Percentiles rank a stretch among this genome's conserved stretches.
Evolutionary conservation across 768 basidiomycete genomes (phyloP).

Genomic region (Tricholoma furcatifolium): DNA sequence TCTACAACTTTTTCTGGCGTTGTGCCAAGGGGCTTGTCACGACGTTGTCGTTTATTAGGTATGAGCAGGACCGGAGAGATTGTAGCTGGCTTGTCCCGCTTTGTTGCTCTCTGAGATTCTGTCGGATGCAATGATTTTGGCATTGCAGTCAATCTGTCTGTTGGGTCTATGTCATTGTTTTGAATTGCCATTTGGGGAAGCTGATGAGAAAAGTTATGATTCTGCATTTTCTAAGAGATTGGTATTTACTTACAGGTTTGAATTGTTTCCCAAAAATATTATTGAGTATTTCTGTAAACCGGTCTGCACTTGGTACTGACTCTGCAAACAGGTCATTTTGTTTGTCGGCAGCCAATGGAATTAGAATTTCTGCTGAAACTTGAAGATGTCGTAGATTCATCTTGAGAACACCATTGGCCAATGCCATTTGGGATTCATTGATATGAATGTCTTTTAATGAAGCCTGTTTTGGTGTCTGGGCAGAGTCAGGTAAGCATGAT

Average conservation of each 20-base stretch:
- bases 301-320: background rate
- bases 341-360: background rate
- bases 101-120: too few species aligned
- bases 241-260: background rate
- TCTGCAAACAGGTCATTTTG: background rate
- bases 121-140: too few species aligned
- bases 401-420: background rate
- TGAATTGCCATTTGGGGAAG: too few species aligned
- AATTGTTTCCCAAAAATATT: background rate
- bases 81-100: background rate
- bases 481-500: too few species aligned
- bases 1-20: background rate
- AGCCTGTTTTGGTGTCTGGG: too few species aligned
- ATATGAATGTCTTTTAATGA: too few species aligned
- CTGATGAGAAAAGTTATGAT: too few species aligned
- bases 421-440: too few species aligned
- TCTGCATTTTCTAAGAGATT: too few species aligned
- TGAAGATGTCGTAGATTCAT: slow-evolving; percentile 7
- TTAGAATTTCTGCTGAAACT: background rate
- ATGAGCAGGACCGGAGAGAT: background rate
- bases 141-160: too few species aligned
- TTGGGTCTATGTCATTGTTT: too few species aligned
- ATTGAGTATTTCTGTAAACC: background rate
- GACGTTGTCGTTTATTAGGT: background rate
- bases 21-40: background rate